Evolutionary conservation across 192 early-diverging fungal species (phyloP).

Genomic region (Rhizoclosmatium sp.): DNA sequence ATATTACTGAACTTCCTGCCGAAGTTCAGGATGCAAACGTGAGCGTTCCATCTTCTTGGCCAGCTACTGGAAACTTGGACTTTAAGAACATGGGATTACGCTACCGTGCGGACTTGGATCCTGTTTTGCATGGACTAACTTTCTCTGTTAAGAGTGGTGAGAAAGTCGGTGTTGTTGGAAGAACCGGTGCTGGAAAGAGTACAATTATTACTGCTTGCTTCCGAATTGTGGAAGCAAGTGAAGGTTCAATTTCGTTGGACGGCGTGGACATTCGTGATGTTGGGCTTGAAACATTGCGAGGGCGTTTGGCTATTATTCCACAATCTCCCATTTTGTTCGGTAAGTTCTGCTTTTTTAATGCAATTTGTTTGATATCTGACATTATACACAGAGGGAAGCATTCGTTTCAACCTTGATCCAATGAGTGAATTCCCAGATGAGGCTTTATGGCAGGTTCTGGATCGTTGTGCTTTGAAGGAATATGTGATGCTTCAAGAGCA

Average conservation of each 20-base stretch:
- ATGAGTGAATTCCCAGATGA: slow-evolving; percentile 65
- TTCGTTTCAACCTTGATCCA: slow-evolving; percentile 73
- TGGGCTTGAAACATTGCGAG: slow-evolving; percentile 60
- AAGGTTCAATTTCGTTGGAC: slow-evolving; percentile 72
- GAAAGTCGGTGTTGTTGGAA: slow-evolving; percentile 67
- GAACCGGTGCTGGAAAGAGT: slow-evolving; percentile 82
- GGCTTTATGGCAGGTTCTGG: slow-evolving; percentile 73
- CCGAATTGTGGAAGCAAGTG: slow-evolving; percentile 76
- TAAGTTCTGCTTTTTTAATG: slow-evolving; percentile 4
- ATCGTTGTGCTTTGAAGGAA: slow-evolving; percentile 72
- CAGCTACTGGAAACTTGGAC: slow-evolving; percentile 71
- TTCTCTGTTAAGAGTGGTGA: slow-evolving; percentile 52
- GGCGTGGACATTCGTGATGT: slow-evolving; percentile 69
- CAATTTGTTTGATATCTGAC: background rate
- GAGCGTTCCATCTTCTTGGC: slow-evolving; percentile 53
- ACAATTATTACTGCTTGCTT: slow-evolving; percentile 77
- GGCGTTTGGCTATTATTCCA: slow-evolving; percentile 55
- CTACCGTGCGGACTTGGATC: slow-evolving; percentile 77
- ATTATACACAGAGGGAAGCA: slow-evolving; percentile 48
- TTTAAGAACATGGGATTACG: slow-evolving; percentile 73
- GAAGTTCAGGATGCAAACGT: background rate
- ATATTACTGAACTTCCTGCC: slow-evolving; percentile 18
- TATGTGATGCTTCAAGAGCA: slow-evolving; percentile 65
- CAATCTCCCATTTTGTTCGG: slow-evolving; percentile 50
- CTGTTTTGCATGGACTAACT: slow-evolving; percentile 56